Evolutionary conservation across 75 land plant species (phyloP), one percentile per base, ranked within the genome.

Genomic region (Azolla pinnata): DNA sequence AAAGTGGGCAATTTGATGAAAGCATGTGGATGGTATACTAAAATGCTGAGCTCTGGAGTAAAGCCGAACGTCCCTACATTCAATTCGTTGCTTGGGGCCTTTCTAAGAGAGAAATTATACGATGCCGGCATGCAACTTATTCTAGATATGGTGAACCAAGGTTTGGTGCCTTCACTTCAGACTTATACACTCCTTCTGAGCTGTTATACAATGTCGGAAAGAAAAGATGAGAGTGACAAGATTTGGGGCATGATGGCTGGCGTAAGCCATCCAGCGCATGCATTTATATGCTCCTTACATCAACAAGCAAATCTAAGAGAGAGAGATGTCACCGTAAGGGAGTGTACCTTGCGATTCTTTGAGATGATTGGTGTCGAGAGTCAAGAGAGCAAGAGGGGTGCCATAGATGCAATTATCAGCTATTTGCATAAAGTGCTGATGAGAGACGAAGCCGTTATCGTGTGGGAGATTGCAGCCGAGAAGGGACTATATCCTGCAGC

Each of bases 391-490:
- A 88, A 88, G 70, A 66, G 99, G 48, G 88, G 97, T n/a, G 75
- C 90, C 19, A 77, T 88, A 27, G 99, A 95, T 76, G 81, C 99
- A 8, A 76, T 90, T 19, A 74, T 90, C 0, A 86, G 88, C 72
- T 95, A 86, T 59, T 87, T 95, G 20, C 85, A 90, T 63, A 81
- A 79, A 54, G 69, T 82, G 4, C 90, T 83, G 8, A 75, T 79
- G 29, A 85, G 81, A 57, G 83, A 71, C 48, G 91, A 83, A 45
- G 99, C 97, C 7, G 91, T 91, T 5, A 66, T 75, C 9, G 83
- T 95, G 9, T 95, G 97, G 99, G 99, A 95, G 71, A 88, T 82
- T 33, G 99, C 91, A 1, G 78, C 83, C 26, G 83, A 78, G 63
- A 78, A 70, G 68, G 84, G 86, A 44, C 71, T 95, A 0, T 95